These are phyloP conservation scores for Clathrospora elynae DNA, from an alignment of 2,329 filamentous ascomycete genomes.

Conservation along the genomic window DNA sequence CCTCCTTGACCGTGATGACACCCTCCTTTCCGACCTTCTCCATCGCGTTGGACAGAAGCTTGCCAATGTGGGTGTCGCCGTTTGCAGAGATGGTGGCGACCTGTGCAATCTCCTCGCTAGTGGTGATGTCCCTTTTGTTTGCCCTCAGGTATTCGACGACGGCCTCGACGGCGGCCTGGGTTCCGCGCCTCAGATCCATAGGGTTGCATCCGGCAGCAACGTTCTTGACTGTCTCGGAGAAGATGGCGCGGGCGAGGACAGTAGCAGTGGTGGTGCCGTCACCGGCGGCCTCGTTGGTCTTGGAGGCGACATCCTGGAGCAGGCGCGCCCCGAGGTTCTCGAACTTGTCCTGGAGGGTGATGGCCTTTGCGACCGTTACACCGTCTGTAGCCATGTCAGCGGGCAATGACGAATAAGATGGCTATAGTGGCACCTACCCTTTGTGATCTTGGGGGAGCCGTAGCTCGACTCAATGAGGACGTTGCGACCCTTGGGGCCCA, in stretches of 20 bases:
- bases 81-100: constrained; percentile 98
- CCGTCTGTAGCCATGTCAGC: constrained; percentile 49
- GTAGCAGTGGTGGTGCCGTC: constrained; percentile 98
- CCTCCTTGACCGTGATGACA: constrained; percentile 99
- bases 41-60: constrained; percentile 97
- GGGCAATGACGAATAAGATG: neutral
- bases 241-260: constrained; percentile 95
- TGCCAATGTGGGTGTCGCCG: constrained; percentile 91
- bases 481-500: constrained; percentile 97
- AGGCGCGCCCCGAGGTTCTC: constrained; percentile 98
- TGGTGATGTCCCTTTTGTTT: constrained; percentile 98
- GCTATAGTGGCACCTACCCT: constrained; percentile 66
- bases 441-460: constrained; percentile 99
- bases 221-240: constrained; percentile 99
- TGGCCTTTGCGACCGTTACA: constrained; percentile 70
- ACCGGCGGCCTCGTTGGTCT: constrained; percentile 99
- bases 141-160: constrained; percentile 92
- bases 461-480: constrained; percentile 98
- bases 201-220: constrained; percentile 99
- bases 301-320: constrained; percentile 96
- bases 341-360: constrained; percentile 97
- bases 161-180: constrained; percentile 92
- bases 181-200: constrained; percentile 97
- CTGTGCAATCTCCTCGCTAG: constrained; percentile 94
- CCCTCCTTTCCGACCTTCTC: constrained; percentile 99